Evolutionary conservation across 768 basidiomycete species (phyloP).

Genomic region (Gelatoporia subvermispora): DNA sequence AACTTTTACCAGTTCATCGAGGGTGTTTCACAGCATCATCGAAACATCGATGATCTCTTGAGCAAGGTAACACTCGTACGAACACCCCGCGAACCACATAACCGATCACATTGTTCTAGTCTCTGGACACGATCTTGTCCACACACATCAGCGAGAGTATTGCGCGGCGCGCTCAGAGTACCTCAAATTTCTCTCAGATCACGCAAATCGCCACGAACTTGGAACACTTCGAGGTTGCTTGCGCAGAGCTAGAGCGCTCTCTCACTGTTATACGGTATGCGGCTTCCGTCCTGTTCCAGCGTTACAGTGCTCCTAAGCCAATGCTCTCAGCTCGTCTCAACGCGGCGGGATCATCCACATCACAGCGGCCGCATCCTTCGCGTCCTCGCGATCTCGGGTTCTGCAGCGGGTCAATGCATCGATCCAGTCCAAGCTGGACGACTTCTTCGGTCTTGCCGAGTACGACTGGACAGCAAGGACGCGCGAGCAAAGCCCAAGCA

Average conservation of each 20-base stretch:
- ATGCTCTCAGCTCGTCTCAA: conserved; percentile 61
- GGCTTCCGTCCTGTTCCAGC: neutral
- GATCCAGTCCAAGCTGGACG: conserved; percentile 88
- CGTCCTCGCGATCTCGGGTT: conserved; percentile 61
- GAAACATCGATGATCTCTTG: conserved; percentile 87
- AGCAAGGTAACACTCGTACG: conserved; percentile 55
- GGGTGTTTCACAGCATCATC: conserved; percentile 86
- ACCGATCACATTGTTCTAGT: conserved; percentile 39
- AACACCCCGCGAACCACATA: no score
- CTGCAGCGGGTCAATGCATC: conserved; percentile 72
- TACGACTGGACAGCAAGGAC: conserved; percentile 86
- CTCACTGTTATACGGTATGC: conserved; percentile 75
- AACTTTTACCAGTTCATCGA: conserved; percentile 97
- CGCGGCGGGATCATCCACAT: conserved; percentile 78
- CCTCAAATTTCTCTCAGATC: conserved; percentile 82
- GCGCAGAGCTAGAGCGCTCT: conserved; percentile 78
- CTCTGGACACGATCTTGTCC: conserved; percentile 78
- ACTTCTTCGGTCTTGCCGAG: conserved; percentile 92
- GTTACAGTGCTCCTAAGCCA: neutral
- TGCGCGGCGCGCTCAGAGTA: conserved; percentile 63
- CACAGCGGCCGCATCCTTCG: conserved; percentile 59
- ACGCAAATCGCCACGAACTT: conserved; percentile 91
- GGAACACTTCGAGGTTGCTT: conserved; percentile 86
- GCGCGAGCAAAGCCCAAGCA: conserved; percentile 77
- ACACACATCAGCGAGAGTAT: conserved; percentile 75